Conservation (phyloP, 1,284 basidiomycete species). For the Stygiomarasmius scandens region DNA sequence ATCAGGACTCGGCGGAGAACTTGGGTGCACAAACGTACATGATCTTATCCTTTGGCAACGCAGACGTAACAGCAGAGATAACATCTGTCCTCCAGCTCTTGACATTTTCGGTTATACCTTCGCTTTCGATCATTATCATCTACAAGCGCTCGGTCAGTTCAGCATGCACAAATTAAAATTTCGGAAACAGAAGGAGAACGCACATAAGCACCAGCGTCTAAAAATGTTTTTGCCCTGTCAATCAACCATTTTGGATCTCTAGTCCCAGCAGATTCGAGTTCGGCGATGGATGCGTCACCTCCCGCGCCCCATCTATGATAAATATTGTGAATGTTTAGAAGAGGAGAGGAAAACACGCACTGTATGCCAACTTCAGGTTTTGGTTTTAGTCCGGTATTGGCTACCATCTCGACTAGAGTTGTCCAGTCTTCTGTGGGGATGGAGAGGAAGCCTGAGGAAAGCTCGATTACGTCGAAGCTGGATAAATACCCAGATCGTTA, state of each 20-base stretch:
- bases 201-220: slow-evolving; percentile 41
- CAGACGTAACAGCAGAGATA: slow-evolving; percentile 44
- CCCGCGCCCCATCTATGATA: slow-evolving; percentile 43
- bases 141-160: slow-evolving; percentile 19
- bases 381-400: slow-evolving; percentile 43
- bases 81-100: slow-evolving; percentile 44
- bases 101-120: slow-evolving; percentile 53
- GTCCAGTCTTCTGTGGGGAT: slow-evolving; percentile 50
- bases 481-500: neutral
- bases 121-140: slow-evolving; percentile 52
- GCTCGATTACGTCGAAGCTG: slow-evolving; percentile 46
- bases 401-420: slow-evolving; percentile 42
- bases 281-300: slow-evolving; percentile 40
- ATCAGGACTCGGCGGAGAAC: no score
- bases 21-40: slow-evolving; percentile 34
- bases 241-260: slow-evolving; percentile 47
- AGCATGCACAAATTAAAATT: no score
- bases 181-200: neutral
- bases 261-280: slow-evolving; percentile 43
- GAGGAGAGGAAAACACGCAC: slow-evolving; percentile 9
- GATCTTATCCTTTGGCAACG: slow-evolving; percentile 44
- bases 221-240: slow-evolving; percentile 43
- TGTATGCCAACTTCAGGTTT: slow-evolving; percentile 50
- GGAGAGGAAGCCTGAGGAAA: slow-evolving; percentile 50
- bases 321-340: neutral